Percentiles rank a stretch among this genome's conserved stretches.
These are phyloP conservation scores for Tolypocladium guangdongense DNA, from an alignment of 2,329 filamentous ascomycete species.

Conservation along the genomic window DNA sequence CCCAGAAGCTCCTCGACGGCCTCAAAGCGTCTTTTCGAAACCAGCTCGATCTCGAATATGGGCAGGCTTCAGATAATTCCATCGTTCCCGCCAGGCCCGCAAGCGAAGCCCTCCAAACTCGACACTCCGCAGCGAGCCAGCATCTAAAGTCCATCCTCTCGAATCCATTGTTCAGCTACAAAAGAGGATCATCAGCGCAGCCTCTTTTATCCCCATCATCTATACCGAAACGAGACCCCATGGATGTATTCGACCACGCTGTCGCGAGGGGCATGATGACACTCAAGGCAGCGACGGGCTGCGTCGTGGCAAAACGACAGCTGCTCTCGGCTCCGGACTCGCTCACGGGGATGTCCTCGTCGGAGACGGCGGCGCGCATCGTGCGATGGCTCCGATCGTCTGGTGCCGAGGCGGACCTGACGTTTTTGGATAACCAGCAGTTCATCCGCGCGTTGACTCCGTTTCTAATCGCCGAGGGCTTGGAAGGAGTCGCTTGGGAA, in stretches of 20 bases:
- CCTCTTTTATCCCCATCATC: conserved; percentile 5
- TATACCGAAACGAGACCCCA: conserved; percentile 28
- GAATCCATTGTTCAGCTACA: conserved; percentile 42
- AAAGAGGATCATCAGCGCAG: conserved; percentile 12
- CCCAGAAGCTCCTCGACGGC: conserved; percentile 42
- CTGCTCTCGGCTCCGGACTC: conserved; percentile 20
- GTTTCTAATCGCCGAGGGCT: conserved; percentile 41
- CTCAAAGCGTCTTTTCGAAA: conserved; percentile 47
- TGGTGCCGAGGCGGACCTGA: conserved; percentile 32
- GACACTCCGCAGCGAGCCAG: conserved; percentile 28
- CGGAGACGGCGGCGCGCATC: conserved; percentile 36
- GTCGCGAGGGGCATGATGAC: conserved; percentile 47
- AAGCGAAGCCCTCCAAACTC: conserved; percentile 10
- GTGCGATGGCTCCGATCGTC: conserved; percentile 43
- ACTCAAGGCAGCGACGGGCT: conserved; percentile 39
- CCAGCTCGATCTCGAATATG: conserved; percentile 48
- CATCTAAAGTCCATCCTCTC: conserved; percentile 47
- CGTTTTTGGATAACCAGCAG: conserved; percentile 30
- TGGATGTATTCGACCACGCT: conserved; percentile 45
- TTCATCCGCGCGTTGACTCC: conserved; percentile 30
- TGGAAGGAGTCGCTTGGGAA: conserved; percentile 39
- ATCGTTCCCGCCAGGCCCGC: conserved; percentile 7
- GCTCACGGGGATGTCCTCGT: conserved; percentile 22
- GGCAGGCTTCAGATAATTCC: conserved; percentile 23
- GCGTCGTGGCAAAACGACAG: conserved; percentile 35